Evolutionary conservation across 2,329 filamentous ascomycete species (phyloP).

Genomic region (Fusarium goolgardi): DNA sequence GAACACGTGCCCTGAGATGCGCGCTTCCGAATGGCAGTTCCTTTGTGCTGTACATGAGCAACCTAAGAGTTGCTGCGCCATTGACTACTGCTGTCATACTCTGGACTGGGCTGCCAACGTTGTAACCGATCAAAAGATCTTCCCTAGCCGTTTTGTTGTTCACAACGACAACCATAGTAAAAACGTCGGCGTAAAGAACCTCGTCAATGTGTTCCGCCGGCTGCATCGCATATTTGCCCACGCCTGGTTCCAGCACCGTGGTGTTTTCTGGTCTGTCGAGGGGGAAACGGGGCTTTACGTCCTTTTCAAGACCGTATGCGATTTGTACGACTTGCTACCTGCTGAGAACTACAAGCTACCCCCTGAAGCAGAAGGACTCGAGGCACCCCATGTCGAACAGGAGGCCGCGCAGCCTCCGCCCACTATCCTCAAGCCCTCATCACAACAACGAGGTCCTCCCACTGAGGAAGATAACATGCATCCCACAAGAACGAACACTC

Average conservation of each 20-base stretch:
- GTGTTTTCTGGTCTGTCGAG: slow-evolving; percentile 95
- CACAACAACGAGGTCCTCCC: slow-evolving; percentile 47
- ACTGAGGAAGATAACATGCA: slow-evolving; percentile 63
- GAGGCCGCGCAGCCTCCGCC: slow-evolving; percentile 56
- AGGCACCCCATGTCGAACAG: slow-evolving; percentile 58
- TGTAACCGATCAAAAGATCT: slow-evolving; percentile 93
- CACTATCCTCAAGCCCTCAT: slow-evolving; percentile 53
- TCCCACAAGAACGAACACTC: slow-evolving; percentile 75
- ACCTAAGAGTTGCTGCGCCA: slow-evolving; percentile 96
- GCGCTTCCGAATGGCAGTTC: slow-evolving; percentile 98
- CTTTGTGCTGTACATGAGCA: slow-evolving; percentile 97
- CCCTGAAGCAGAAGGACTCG: slow-evolving; percentile 88
- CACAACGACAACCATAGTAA: slow-evolving; percentile 68
- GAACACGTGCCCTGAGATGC: slow-evolving; percentile 95
- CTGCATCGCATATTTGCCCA: slow-evolving; percentile 98
- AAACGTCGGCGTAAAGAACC: slow-evolving; percentile 77
- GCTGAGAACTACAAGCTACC: slow-evolving; percentile 97
- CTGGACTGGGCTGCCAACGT: slow-evolving; percentile 97
- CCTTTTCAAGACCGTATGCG: slow-evolving; percentile 97
- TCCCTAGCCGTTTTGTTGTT: slow-evolving; percentile 82
- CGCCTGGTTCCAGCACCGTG: slow-evolving; percentile 97
- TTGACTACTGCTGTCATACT: slow-evolving; percentile 99
- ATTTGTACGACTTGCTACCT: slow-evolving; percentile 88
- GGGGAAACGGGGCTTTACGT: slow-evolving; percentile 91
- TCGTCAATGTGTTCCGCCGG: slow-evolving; percentile 94